Conservation (phyloP, 192 early-diverging fungal genomes). For the Backusella macrospora region DNA sequence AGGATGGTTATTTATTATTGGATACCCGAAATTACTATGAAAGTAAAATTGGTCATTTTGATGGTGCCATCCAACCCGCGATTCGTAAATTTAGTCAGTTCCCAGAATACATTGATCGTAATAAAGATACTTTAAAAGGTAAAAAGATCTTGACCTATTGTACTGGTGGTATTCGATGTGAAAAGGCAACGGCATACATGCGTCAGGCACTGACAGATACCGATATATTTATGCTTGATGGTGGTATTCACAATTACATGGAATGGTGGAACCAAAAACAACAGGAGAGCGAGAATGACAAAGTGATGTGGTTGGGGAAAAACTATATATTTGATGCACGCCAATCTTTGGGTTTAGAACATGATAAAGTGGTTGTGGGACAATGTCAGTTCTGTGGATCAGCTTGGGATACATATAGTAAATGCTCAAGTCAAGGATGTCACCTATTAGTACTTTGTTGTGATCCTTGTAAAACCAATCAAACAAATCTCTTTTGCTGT, state of each 20-base stretch:
- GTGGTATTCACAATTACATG: conserved; percentile 73
- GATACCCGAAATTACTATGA: conserved; percentile 77
- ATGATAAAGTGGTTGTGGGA: conserved; percentile 32
- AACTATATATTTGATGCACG: conserved; percentile 80
- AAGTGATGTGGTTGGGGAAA: conserved; percentile 57
- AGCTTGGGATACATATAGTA: conserved; percentile 49
- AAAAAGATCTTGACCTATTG: conserved; percentile 72
- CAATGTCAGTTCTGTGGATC: conserved; percentile 42
- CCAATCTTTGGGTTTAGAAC: conserved; percentile 48
- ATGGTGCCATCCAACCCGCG: conserved; percentile 57
- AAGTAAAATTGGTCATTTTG: conserved; percentile 61
- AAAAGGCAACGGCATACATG: conserved; percentile 65
- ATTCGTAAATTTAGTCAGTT: conserved; percentile 69
- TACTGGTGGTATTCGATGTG: conserved; percentile 60
- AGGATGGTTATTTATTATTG: conserved; percentile 39
- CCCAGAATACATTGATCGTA: conserved; percentile 56
- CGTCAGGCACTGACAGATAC: conserved; percentile 44
- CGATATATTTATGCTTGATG: conserved; percentile 66
- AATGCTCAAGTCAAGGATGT: conserved; percentile 53
- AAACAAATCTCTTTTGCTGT: conserved; percentile 45
- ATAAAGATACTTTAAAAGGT: conserved; percentile 45
- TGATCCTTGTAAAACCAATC: conserved; percentile 2
- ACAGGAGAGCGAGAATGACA: conserved; percentile 39
- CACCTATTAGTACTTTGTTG: conserved; percentile 58
- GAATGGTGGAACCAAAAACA: conserved; percentile 49